Base-by-base conservation (phyloP, 2,329 filamentous ascomycete genomes). In the Botrytis sinoallii region DNA sequence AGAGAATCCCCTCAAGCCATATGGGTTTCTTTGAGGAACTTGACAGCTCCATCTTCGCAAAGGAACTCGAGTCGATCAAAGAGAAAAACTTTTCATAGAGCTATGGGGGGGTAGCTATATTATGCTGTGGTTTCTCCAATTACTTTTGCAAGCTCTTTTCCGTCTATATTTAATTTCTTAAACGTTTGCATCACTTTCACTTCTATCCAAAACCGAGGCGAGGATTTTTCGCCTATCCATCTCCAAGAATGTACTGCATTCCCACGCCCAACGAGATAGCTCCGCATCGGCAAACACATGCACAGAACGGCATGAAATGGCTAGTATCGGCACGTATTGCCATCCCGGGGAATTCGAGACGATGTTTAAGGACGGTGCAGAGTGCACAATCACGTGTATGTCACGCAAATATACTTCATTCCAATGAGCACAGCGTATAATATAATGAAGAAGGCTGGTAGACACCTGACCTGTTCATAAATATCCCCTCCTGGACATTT, bases 381-480 rank as follows among this genome's bases (percentile, higher is more conserved):
- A 72, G 32, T 57, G 57, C 52, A 52, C 60, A 48, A 71, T 73
- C 64, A 71, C 60, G 52, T 64, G 73, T 52, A 74, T 40, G 65
- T 71, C 71, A 69, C 60, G 66, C 35, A 71, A 75, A 48, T 69
- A n/a, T 52, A 60, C 38, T 63, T 70, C 74, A 75, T 78, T 78
- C 77, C 75, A 75, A 46, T 64, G 73, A 38, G 55, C 55, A 73
- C 46, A 71, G 71, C 75, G 73, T 74, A 65, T 66, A 61, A 71
- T 70, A 64, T 79, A 79, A 77, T 77, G 73, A 74, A 76, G 78
- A 78, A 74, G 78, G 79, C 75, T 79, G 78, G 78, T 70, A 73
- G 65, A 65, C 75, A 74, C 52, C 71, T 77, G 74, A 76, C 72
- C 74, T 64, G 22, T 76, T 74, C 77, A 80, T 80, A 80, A 80